phyloP scores from a whole-genome alignment of 1,284 basidiomycete genomes.

The Ceratobasidium sp. region DNA sequence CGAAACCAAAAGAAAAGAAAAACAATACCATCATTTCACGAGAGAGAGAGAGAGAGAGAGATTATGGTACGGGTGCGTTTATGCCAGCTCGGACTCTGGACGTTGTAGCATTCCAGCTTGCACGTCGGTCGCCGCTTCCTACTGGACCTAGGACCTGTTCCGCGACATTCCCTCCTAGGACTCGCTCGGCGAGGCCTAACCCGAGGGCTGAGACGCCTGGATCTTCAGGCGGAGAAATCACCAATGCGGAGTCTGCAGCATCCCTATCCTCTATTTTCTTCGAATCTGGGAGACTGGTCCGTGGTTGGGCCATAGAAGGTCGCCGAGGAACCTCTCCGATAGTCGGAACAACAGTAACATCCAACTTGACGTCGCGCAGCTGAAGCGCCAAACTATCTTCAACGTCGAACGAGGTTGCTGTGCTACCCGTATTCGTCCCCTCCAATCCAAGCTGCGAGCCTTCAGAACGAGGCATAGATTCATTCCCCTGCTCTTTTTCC shows the following conservation, averaged over 20 bases:
- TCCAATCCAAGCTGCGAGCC: constrained; percentile 29
- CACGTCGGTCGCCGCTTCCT: constrained; percentile 38
- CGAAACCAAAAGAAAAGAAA: constrained; percentile 29
- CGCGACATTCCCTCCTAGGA: neutral
- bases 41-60: too few species aligned
- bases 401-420: constrained; percentile 42
- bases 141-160: constrained; percentile 21
- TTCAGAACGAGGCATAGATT: constrained; percentile 23
- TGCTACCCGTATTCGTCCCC: constrained; percentile 17
- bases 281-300: constrained; percentile 24
- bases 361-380: constrained; percentile 33
- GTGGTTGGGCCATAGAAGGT: neutral
- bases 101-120: constrained; percentile 44
- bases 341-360: neutral
- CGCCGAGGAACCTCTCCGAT: constrained; percentile 9
- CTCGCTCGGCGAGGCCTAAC: constrained; percentile 19
- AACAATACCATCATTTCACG: constrained; percentile 1
- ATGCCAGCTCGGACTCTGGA: constrained; percentile 34
- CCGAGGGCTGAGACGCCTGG: constrained; percentile 27
- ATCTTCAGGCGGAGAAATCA: constrained; percentile 33
- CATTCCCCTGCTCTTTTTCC: constrained; percentile 31
- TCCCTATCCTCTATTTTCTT: neutral
- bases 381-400: constrained; percentile 33
- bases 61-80: constrained; percentile 34
- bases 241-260: constrained; percentile 22